Conservation (phyloP, 805 yeast genomes). For the Brettanomyces anomalus region DNA sequence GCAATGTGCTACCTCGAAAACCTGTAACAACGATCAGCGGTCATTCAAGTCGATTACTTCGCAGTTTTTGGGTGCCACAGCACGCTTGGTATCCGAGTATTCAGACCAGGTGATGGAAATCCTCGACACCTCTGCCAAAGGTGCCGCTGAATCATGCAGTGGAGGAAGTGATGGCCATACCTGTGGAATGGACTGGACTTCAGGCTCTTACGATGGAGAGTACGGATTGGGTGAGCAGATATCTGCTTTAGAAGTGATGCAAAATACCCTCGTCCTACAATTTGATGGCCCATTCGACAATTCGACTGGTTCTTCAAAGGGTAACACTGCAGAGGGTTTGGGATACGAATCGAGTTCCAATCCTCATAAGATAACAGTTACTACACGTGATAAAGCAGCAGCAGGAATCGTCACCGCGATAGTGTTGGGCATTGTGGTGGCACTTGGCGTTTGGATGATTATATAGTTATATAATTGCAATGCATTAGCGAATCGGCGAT, state of each 20-base stretch:
- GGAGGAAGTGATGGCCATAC: slow-evolving; percentile 86
- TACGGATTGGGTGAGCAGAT: slow-evolving; percentile 85
- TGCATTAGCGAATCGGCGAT: background rate
- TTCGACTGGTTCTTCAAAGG: slow-evolving; percentile 63
- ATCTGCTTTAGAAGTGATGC: slow-evolving; percentile 61
- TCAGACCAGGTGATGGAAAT: slow-evolving; percentile 29
- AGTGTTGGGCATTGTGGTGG: slow-evolving; percentile 49
- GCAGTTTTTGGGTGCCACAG: slow-evolving; percentile 52
- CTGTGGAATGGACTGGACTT: slow-evolving; percentile 70
- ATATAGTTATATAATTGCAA: slow-evolving; percentile 7
- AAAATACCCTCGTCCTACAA: slow-evolving; percentile 30
- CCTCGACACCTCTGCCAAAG: slow-evolving; percentile 40
- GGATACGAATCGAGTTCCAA: slow-evolving; percentile 41
- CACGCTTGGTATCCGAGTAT: slow-evolving; percentile 43
- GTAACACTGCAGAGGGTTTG: slow-evolving; percentile 46
- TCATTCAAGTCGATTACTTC: slow-evolving; percentile 65
- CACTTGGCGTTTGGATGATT: slow-evolving; percentile 73
- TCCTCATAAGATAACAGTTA: slow-evolving; percentile 36
- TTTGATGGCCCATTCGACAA: slow-evolving; percentile 48
- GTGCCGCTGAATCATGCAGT: slow-evolving; percentile 69
- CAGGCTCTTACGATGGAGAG: slow-evolving; percentile 49
- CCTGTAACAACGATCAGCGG: slow-evolving; percentile 70
- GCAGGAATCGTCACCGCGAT: slow-evolving; percentile 84
- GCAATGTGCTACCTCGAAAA: slow-evolving; percentile 43
- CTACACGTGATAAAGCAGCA: slow-evolving; percentile 70